A percentile compares a stretch with the other conserved stretches of the same genome.
Conservation (phyloP, 768 basidiomycete genomes). For the Lactarius vividus region DNA sequence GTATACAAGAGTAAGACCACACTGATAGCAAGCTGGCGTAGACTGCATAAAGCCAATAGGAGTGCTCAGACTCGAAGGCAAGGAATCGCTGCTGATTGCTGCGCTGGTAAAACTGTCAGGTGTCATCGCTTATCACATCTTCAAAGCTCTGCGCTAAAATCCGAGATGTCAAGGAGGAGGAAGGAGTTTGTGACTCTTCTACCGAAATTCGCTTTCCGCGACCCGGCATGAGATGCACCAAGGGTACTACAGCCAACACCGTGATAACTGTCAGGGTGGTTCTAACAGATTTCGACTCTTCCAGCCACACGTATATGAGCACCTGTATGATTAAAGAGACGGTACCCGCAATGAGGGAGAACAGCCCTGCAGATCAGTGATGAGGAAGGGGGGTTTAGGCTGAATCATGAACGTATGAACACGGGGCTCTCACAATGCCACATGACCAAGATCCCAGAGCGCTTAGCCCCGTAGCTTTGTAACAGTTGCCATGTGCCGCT, state of each 20-base stretch:
- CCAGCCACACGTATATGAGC: slow-evolving; percentile 18
- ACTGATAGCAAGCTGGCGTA: no score
- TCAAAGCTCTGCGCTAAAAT: no score
- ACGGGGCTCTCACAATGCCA: slow-evolving; percentile 21
- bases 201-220: no score
- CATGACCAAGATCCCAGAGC: slow-evolving; percentile 19
- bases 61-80: no score
- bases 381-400: neutral
- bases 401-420: no score
- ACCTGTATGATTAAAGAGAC: slow-evolving; percentile 6
- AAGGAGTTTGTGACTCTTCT: no score
- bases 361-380: slow-evolving; percentile 4
- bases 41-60: no score
- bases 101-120: no score
- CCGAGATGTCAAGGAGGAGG: no score
- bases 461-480: slow-evolving; percentile 15
- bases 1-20: no score
- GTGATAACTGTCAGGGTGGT: slow-evolving; percentile 16
- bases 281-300: slow-evolving; percentile 11
- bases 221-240: slow-evolving; percentile 12
- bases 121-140: no score
- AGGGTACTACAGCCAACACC: slow-evolving; percentile 5
- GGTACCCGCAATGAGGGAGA: slow-evolving; percentile 7
- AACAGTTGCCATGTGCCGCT: slow-evolving; percentile 12
- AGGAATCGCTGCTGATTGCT: no score